Base-by-base conservation (phyloP, 371 early-diverging fungal genomes). In the Sanchytrium tribonematis region DNA sequence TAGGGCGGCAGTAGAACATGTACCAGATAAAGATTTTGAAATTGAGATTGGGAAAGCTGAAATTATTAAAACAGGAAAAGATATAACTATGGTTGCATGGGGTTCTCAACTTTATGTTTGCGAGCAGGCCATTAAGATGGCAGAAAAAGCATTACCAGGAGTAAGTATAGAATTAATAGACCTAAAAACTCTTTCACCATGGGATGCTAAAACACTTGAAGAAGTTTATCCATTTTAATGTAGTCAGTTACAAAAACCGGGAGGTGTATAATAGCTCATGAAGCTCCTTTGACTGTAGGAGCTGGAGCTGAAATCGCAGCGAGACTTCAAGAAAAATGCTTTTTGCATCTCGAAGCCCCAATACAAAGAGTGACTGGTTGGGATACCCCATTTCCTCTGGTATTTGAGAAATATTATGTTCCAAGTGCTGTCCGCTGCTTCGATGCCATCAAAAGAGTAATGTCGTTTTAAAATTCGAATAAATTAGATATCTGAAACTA, bases 301-400 rank as follows among this genome's bases (percentile, higher is more conserved):
- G 88, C 98, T 73, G 97, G 87, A 0, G 89, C 92, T 16, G 99
- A 98, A 77, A 84, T 98, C 72, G 86, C 95, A 1, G 79, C 93
- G 0, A 85, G 85, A 17, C 84, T 98, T 17, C 88, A 90, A 82
- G 92, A 96, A 69, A 77, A 84, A 5, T 86, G 88, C 74, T 90
- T 89, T 75, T 75, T 85, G 68, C 75, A 86, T 29, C 77, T 96
- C 29, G 89, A 93, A 71, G 84, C 88, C 0, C 95, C 95, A 48
- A 83, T 90, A 30, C 82, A 83, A 72, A 82, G 96, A 2, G 86
- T 97, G 1, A 84, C 85, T 73, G 92, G 91, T 0, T 87, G 85
- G 79, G 93, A 93, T 76, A 86, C 89, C 17, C 99, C 98, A 1
- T 97, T 97, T 79, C 98, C 99, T 2, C 77, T 97, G 27, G 82